phyloP scores from a whole-genome alignment of 2,329 filamentous ascomycete genomes.

The Hymenoscyphus linearis region DNA sequence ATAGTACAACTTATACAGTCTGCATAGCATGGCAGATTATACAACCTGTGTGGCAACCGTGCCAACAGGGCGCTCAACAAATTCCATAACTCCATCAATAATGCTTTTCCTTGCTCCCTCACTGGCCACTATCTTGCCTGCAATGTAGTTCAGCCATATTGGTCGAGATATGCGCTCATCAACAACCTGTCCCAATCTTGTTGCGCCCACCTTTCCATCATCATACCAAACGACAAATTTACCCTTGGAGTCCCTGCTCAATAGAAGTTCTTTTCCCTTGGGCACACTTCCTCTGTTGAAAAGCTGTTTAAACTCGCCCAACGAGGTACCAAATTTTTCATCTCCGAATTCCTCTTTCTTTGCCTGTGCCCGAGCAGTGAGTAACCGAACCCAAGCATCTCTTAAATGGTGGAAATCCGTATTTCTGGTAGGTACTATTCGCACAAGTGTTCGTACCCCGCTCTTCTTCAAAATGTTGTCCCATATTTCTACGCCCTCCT shows the following conservation, averaged over 20 bases:
- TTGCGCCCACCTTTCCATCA: conserved; percentile 41
- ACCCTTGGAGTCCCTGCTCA: conserved; percentile 63
- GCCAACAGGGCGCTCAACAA: conserved; percentile 82
- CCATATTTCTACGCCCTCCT: conserved; percentile 69
- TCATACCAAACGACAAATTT: conserved; percentile 64
- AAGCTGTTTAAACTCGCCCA: conserved; percentile 74
- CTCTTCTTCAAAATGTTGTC: conserved; percentile 59
- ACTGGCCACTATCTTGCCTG: conserved; percentile 79
- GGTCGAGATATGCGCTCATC: conserved; percentile 78
- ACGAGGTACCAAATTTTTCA: conserved; percentile 68
- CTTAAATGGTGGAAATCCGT: conserved; percentile 91
- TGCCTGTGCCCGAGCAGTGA: conserved; percentile 67
- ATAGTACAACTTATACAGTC: conserved; percentile 39
- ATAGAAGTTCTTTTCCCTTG: conserved; percentile 71
- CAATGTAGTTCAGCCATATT: conserved; percentile 87
- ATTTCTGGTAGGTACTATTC: conserved; percentile 84
- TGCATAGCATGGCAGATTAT: conserved; percentile 51
- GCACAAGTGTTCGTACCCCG: conserved; percentile 69
- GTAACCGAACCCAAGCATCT: conserved; percentile 83
- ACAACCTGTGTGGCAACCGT: conserved; percentile 75
- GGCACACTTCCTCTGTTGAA: conserved; percentile 77
- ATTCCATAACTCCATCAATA: conserved; percentile 79
- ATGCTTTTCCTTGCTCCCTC: conserved; percentile 76
- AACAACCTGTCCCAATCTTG: conserved; percentile 62
- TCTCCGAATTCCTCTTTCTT: conserved; percentile 54